A percentile compares a stretch with the other conserved stretches of the same genome.
Conservation (phyloP, 805 yeast genomes). For the Candida verbasci region DNA sequence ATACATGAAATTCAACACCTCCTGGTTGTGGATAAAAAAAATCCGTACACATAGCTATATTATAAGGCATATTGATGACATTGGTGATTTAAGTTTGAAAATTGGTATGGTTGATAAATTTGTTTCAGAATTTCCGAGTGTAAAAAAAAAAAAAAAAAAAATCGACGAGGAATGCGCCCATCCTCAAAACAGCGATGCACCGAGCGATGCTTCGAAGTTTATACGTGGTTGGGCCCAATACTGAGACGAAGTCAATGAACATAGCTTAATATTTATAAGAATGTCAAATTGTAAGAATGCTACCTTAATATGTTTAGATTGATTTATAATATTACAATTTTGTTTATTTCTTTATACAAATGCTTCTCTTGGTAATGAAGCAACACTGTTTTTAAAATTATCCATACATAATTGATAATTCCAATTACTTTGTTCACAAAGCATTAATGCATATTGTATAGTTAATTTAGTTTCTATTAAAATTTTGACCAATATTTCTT, state of each 20-base stretch:
- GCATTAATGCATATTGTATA: constrained; percentile 74
- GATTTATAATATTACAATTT: neutral
- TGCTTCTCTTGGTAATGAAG: constrained; percentile 43
- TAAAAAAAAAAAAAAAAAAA: neutral
- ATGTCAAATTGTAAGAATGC: too few relatives aligned
- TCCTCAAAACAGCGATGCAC: too few relatives aligned
- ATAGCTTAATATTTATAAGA: too few relatives aligned
- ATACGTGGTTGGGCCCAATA: too few relatives aligned
- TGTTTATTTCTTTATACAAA: constrained; percentile 11
- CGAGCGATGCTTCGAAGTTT: too few relatives aligned
- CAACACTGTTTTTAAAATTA: constrained; percentile 67
- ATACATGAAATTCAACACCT: constrained; percentile 94
- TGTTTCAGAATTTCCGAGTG: too few relatives aligned
- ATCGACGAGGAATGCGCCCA: too few relatives aligned
- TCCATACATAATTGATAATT: constrained; percentile 64
- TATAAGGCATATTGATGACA: constrained; percentile 20
- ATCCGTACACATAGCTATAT: constrained; percentile 79
- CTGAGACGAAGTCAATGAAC: too few relatives aligned
- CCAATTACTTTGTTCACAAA: constrained; percentile 87
- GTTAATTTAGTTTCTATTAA: constrained; percentile 71
- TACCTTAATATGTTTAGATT: too few relatives aligned
- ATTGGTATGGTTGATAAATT: neutral
- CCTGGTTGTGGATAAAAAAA: constrained; percentile 98
- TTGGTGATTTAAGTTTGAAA: neutral
- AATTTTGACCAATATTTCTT: constrained; percentile 59